These are phyloP conservation scores for Somion occarium DNA, from an alignment of 1,284 basidiomycete genomes.

Conservation along the genomic window DNA sequence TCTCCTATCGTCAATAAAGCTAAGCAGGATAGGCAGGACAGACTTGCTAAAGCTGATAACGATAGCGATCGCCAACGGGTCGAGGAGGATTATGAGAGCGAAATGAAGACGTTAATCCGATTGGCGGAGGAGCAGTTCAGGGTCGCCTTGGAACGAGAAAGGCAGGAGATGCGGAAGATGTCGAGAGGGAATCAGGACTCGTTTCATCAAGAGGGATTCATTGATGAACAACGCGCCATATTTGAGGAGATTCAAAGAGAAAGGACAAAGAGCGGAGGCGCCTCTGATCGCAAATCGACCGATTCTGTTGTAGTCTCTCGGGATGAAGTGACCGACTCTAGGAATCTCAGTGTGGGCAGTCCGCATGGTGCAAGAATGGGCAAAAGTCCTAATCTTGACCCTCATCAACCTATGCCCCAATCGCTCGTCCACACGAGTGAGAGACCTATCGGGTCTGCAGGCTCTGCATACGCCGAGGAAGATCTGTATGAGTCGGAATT, in stretches of 20 bases:
- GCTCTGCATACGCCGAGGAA: no score
- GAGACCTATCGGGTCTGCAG: no score
- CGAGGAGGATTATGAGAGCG: constrained; percentile 31
- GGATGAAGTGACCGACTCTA: no score
- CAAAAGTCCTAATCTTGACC: no score
- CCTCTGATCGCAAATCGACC: constrained; percentile 11
- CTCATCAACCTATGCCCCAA: not conserved
- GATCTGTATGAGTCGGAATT: no score
- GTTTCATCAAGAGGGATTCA: constrained; percentile 14
- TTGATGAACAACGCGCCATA: constrained; percentile 28
- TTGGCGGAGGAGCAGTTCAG: constrained; percentile 27
- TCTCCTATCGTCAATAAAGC: constrained; percentile 44
- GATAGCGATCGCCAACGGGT: constrained; percentile 28
- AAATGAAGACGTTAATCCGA: constrained; percentile 31
- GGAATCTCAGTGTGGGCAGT: no score
- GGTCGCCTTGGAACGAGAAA: constrained; percentile 24
- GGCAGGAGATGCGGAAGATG: constrained; percentile 24
- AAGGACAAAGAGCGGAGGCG: constrained; percentile 4
- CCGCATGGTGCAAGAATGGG: no score
- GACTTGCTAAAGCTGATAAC: constrained; percentile 29
- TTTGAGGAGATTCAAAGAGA: constrained; percentile 25
- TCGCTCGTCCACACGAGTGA: not conserved
- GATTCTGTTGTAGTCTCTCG: not conserved
- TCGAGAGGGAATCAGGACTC: constrained; percentile 16
- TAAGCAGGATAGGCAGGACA: constrained; percentile 34